Conservation (phyloP, 2,329 filamentous ascomycete species). For the Monosporascus sp. region DNA sequence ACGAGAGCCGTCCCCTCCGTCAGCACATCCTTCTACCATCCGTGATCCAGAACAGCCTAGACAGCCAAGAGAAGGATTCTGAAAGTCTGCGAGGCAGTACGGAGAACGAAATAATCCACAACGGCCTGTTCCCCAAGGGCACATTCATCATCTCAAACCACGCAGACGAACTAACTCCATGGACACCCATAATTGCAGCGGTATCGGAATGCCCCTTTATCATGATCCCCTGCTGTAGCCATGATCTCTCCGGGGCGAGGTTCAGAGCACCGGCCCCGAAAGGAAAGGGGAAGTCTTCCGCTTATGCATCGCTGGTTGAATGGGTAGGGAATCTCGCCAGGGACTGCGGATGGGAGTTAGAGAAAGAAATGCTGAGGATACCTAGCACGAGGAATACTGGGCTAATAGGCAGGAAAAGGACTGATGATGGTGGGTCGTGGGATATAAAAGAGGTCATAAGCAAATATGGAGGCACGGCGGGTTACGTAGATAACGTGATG, state of each 20-base stretch:
- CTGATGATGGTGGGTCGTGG: slow-evolving; percentile 21
- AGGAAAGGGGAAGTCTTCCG: slow-evolving; percentile 53
- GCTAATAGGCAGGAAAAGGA: slow-evolving; percentile 60
- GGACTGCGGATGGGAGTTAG: slow-evolving; percentile 69
- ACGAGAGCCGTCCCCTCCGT: slow-evolving; percentile 30
- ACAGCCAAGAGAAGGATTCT: slow-evolving; percentile 10
- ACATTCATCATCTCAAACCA: slow-evolving; percentile 98
- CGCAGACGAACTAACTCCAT: slow-evolving; percentile 90
- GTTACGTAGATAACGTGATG: slow-evolving; percentile 54
- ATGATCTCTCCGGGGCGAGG: slow-evolving; percentile 69
- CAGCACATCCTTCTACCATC: slow-evolving; percentile 46
- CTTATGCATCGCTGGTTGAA: slow-evolving; percentile 76
- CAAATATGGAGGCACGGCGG: slow-evolving; percentile 50
- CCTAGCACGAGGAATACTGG: slow-evolving; percentile 86
- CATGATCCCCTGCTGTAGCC: slow-evolving; percentile 92
- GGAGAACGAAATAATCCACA: slow-evolving; percentile 33
- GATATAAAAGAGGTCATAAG: slow-evolving; percentile 40
- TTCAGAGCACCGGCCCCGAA: slow-evolving; percentile 63
- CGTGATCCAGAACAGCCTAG: slow-evolving; percentile 25
- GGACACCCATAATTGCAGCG: slow-evolving; percentile 85
- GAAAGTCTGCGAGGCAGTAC: slow-evolving; percentile 7
- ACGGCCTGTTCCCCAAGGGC: slow-evolving; percentile 63
- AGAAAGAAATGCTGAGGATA: slow-evolving; percentile 83
- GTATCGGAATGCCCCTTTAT: slow-evolving; percentile 77
- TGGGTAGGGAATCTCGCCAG: slow-evolving; percentile 68